phyloP scores from a whole-genome alignment of 2,329 filamentous ascomycete species.

The Gaeumannomyces sp. region DNA sequence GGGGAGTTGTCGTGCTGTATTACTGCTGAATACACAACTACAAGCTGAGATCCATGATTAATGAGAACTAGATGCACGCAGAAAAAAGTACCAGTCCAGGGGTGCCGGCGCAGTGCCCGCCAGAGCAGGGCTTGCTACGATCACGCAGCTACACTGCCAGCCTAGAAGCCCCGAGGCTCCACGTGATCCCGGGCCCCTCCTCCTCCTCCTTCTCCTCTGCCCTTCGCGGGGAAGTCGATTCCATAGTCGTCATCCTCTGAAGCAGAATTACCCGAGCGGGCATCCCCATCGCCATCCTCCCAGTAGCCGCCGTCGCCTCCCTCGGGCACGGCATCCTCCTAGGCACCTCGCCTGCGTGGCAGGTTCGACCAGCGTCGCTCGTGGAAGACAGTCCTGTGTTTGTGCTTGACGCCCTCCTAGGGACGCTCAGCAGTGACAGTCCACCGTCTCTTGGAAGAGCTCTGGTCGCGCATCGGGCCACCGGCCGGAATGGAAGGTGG shows the following conservation, averaged over 20 bases:
- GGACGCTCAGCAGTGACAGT: slow-evolving; percentile 42
- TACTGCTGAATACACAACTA: not conserved
- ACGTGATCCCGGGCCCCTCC: not conserved
- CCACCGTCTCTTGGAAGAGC: slow-evolving; percentile 47
- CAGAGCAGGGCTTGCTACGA: not conserved
- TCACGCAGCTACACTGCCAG: not conserved
- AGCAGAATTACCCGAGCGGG: not conserved
- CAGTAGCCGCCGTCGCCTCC: too few species aligned
- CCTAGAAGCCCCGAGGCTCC: not conserved
- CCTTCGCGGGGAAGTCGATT: not conserved
- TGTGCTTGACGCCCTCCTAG: slow-evolving; percentile 10
- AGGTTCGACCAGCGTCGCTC: not conserved
- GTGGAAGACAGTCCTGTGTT: not conserved
- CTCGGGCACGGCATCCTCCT: not conserved
- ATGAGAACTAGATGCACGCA: not conserved
- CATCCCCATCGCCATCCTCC: too few species aligned
- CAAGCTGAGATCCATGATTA: not conserved
- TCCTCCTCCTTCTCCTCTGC: not conserved
- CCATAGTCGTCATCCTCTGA: not conserved
- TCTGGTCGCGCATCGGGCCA: slow-evolving; percentile 33
- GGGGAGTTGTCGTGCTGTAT: not conserved
- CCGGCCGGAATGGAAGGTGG: not conserved
- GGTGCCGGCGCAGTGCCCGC: too few species aligned
- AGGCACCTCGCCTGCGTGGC: not conserved
- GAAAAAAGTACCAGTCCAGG: too few species aligned